Evolutionary conservation across 140 eudicot species (phyloP), one percentile per base, ranked within the genome.

Genomic region (Erigeron philadelphicus): DNA sequence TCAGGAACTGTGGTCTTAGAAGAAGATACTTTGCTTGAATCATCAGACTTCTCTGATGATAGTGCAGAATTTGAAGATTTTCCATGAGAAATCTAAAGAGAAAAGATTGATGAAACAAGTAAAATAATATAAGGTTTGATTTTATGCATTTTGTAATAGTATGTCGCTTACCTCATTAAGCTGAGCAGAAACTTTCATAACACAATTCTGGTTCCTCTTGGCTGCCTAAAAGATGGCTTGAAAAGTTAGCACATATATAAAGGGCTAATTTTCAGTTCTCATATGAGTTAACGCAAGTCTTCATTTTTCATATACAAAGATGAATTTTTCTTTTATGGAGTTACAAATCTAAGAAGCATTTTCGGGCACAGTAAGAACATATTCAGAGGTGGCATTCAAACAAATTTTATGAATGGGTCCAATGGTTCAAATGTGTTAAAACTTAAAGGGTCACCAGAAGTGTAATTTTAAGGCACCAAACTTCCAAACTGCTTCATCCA

Each of bases 101-200:
- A 54, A 25, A 19, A 15, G n/a, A 9, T 35, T 42, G n/a, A 21
- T 2, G 9, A 59, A 71, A 45, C 6, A 13, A 38, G 18, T 48
- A 17, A 76, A 83, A 53, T 3, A 6, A 40, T 15, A 55, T 10
- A 48, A 69, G 38, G 52, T 35, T 12, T 46, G 15, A 72, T 55
- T 5, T 49, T 46, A 25, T 19, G 59, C 23, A 38, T 66, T 19
- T 15, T 17, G 11, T 25, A 57, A 48, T 38, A 66, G 61, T 12
- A 45, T 41, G 64, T 13, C 54, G 43, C 76, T 66, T 73, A 78
- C 93, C 78, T 79, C 85, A 68, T 81, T 81, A 55, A 81, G 88
- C 79, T 78, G 84, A 66, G 89, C 86, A 68, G 73, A 75, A 61
- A 72, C 86, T 83, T 76, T 78, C 52, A 81, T 58, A 75, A 40